Conservation (phyloP, 139 green algal species). For the Astrephomene gubernaculifera region DNA sequence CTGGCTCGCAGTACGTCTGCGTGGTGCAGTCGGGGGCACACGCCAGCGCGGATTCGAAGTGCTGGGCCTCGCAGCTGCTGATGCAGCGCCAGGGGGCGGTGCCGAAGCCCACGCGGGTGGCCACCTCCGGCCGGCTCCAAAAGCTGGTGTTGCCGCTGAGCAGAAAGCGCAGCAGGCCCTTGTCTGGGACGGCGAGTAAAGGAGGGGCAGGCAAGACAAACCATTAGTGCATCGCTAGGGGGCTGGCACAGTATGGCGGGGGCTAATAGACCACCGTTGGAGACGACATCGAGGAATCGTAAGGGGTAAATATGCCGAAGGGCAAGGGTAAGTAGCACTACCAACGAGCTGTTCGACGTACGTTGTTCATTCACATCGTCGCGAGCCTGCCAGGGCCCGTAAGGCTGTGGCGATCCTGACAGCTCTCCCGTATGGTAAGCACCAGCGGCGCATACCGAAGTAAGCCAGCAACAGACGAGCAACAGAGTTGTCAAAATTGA, state of each 20-base stretch:
- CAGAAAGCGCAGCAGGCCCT: constrained; percentile 29
- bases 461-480: background rate
- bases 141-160: constrained; percentile 39
- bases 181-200: background rate
- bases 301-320: too few species aligned
- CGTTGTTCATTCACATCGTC: constrained; percentile 1
- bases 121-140: constrained; percentile 27
- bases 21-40: constrained; percentile 16
- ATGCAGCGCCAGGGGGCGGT: constrained; percentile 36
- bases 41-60: background rate
- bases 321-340: too few species aligned
- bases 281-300: too few species aligned
- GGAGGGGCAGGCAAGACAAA: background rate
- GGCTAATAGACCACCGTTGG: too few species aligned
- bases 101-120: constrained; percentile 32
- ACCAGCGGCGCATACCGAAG: too few species aligned
- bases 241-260: too few species aligned
- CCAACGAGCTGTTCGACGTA: too few species aligned
- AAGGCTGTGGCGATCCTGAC: background rate
- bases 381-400: background rate
- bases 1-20: constrained; percentile 27
- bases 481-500: background rate
- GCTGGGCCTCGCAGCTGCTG: background rate
- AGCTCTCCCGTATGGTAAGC: too few species aligned
- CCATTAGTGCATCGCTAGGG: background rate